phyloP scores from a whole-genome alignment of 2,329 filamentous ascomycete species.

The Rutstroemia sp. region DNA sequence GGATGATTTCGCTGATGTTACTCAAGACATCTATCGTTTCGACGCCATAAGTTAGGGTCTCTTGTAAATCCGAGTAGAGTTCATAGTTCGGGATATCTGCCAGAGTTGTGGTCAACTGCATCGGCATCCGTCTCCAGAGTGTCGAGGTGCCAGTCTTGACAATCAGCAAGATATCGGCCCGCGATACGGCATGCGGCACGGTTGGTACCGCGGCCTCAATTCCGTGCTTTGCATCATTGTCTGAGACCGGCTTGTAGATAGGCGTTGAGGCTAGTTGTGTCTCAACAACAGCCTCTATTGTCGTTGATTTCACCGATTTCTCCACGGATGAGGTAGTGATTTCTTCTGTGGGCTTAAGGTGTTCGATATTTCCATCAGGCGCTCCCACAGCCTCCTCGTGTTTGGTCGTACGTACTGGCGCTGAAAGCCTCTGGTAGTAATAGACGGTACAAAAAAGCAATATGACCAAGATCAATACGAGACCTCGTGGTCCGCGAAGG shows the following conservation, averaged over 20 bases:
- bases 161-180: slow-evolving; percentile 9
- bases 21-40: slow-evolving; percentile 2
- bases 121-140: slow-evolving; percentile 11
- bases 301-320: neutral
- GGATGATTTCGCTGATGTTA: slow-evolving; percentile 6
- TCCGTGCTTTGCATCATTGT: neutral
- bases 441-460: neutral
- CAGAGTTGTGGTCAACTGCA: slow-evolving; percentile 9
- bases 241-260: neutral
- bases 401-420: neutral
- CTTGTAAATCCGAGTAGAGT: slow-evolving; percentile 1
- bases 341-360: neutral
- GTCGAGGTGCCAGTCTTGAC: slow-evolving; percentile 12
- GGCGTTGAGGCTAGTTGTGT: neutral
- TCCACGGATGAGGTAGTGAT: neutral
- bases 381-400: neutral
- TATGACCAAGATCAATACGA: neutral
- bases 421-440: neutral
- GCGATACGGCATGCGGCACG: neutral
- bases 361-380: neutral
- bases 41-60: neutral
- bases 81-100: neutral
- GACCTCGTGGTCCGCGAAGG: neutral
- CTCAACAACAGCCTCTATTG: neutral
- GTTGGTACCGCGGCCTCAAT: neutral